Conservation (phyloP, 2,329 filamentous ascomycete genomes). For the Pleurostoma richardsiae region DNA sequence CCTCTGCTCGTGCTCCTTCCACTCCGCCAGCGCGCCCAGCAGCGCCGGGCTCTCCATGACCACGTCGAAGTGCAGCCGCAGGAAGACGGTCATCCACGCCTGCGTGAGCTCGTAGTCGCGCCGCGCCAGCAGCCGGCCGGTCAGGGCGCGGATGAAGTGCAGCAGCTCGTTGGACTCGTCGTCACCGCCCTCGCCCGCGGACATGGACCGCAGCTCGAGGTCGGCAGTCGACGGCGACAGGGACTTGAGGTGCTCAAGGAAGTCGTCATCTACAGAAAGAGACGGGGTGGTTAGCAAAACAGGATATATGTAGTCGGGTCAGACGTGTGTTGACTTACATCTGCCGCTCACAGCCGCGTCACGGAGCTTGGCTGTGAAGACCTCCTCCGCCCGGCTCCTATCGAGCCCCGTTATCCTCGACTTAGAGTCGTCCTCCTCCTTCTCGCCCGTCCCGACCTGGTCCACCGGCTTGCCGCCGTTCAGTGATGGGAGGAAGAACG, state of each 20-base stretch:
- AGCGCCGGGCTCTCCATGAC: constrained; percentile 48
- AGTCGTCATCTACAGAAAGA: constrained; percentile 45
- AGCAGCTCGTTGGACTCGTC: constrained; percentile 63
- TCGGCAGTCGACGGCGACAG: constrained; percentile 83
- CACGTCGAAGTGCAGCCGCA: constrained; percentile 68
- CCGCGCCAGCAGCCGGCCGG: constrained; percentile 59
- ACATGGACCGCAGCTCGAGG: constrained; percentile 81
- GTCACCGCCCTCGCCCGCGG: constrained; percentile 34
- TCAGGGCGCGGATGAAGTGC: constrained; percentile 78
- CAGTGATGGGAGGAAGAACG: constrained; percentile 82
- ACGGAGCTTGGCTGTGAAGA: constrained; percentile 53
- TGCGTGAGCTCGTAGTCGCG: constrained; percentile 91
- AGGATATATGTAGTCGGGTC: not conserved
- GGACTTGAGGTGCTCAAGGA: constrained; percentile 74
- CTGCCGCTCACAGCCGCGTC: constrained; percentile 48
- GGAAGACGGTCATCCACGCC: constrained; percentile 95
- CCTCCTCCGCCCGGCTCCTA: constrained; percentile 49
- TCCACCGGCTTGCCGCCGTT: constrained; percentile 20
- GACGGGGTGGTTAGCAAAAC: not conserved
- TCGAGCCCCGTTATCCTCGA: constrained; percentile 69
- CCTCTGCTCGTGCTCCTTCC: constrained; percentile 66
- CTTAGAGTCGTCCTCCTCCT: constrained; percentile 35
- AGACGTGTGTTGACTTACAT: constrained; percentile 42
- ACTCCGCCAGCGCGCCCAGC: constrained; percentile 56
- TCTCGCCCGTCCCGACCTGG: constrained; percentile 19